Conservation (phyloP, 768 basidiomycete species). For the Boletus subparvulus region DNA sequence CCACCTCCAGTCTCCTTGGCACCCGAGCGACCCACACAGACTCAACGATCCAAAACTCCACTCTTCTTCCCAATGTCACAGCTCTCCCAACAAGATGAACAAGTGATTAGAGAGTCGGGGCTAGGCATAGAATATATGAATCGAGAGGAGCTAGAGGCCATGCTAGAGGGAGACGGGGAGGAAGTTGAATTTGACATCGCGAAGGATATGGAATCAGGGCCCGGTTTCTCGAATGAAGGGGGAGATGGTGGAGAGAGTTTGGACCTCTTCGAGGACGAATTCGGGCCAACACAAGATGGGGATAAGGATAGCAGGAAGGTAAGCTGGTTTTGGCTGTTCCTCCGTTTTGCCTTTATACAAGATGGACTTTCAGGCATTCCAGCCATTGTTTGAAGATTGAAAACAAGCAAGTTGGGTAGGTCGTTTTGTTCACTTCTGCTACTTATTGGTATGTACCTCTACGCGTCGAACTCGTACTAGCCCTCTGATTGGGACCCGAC, state of each 20-base stretch:
- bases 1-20: constrained; percentile 5
- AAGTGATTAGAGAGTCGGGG: constrained; percentile 56
- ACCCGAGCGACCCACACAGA: constrained; percentile 3
- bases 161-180: constrained; percentile 36
- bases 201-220: neutral
- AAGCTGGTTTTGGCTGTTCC: neutral
- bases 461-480: neutral
- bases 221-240: neutral
- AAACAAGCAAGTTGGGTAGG: neutral
- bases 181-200: constrained; percentile 30
- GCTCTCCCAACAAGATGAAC: constrained; percentile 54
- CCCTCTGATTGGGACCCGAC: neutral
- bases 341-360: neutral
- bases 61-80: constrained; percentile 57
- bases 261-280: constrained; percentile 34
- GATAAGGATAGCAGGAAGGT: constrained; percentile 28
- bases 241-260: constrained; percentile 24
- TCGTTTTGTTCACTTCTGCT: neutral
- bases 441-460: neutral
- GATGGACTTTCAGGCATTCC: constrained; percentile 23
- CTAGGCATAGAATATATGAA: constrained; percentile 69
- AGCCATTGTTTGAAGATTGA: constrained; percentile 36
- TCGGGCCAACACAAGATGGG: constrained; percentile 33
- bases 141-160: constrained; percentile 54
- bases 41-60: constrained; percentile 19